Percentiles rank a stretch among this genome's conserved stretches.
These are phyloP conservation scores for Pseudogymnoascus sp. DNA, from an alignment of 2,329 filamentous ascomycete genomes.

Conservation along the genomic window DNA sequence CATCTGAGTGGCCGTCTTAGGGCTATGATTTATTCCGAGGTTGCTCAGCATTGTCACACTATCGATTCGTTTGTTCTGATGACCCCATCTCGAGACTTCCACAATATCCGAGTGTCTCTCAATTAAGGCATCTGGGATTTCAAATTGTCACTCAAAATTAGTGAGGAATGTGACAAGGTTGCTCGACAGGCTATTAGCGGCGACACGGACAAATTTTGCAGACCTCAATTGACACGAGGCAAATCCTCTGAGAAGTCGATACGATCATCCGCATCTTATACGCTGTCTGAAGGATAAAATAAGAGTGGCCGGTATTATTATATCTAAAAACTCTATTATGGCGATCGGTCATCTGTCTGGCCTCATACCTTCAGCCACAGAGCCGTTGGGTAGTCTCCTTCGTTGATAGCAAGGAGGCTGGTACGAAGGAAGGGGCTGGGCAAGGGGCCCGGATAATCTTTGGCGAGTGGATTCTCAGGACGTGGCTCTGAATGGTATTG, in stretches of 20 bases:
- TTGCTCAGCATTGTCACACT: slow-evolving; percentile 14
- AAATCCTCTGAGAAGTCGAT: slow-evolving; percentile 15
- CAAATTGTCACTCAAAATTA: slow-evolving; percentile 6
- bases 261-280: slow-evolving; percentile 12
- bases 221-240: slow-evolving; percentile 13
- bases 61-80: slow-evolving; percentile 16
- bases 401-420: slow-evolving; percentile 17
- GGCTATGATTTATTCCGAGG: slow-evolving; percentile 12
- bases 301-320: slow-evolving; percentile 13
- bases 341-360: slow-evolving; percentile 15
- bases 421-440: slow-evolving; percentile 14
- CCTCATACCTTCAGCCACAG: slow-evolving; percentile 14
- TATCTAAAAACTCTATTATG: slow-evolving; percentile 14
- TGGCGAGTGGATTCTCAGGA: slow-evolving; percentile 10
- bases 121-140: slow-evolving; percentile 12
- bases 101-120: slow-evolving; percentile 11
- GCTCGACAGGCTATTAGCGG: slow-evolving; percentile 13
- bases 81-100: slow-evolving; percentile 14
- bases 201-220: slow-evolving; percentile 12
- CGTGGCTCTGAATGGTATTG: not conserved
- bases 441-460: slow-evolving; percentile 14
- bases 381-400: slow-evolving; percentile 13
- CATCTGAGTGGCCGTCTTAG: slow-evolving; percentile 15
- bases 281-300: slow-evolving; percentile 15
- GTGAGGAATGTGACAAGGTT: slow-evolving; percentile 9